Evolutionary conservation across 306 rosid genomes (phyloP).

Genomic region (Potentilla sterilis): DNA sequence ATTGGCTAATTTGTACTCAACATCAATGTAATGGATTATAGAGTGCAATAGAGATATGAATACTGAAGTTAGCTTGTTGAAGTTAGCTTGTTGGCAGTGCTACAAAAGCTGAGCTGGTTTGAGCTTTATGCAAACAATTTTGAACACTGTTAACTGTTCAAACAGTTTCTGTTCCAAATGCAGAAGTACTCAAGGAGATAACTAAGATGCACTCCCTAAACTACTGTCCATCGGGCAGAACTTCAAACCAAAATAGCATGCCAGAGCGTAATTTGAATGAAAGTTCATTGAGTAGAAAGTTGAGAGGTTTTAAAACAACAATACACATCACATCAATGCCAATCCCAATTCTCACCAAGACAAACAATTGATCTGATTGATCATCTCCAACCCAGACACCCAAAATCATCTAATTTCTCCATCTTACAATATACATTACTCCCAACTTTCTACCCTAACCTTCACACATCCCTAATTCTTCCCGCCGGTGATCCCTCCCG

Average conservation of each 20-base stretch:
- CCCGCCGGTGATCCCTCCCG: slow-evolving; percentile 38
- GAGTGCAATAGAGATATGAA: too few species aligned
- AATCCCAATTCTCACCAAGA: slow-evolving; percentile 5
- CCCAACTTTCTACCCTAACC: slow-evolving; percentile 17
- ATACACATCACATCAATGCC: slow-evolving; percentile 2
- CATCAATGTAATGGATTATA: too few species aligned
- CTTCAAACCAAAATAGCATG: not conserved
- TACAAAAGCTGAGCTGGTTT: too few species aligned
- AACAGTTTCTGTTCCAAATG: not conserved
- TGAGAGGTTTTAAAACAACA: not conserved
- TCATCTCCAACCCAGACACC: slow-evolving; percentile 1
- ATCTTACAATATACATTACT: slow-evolving; percentile 4
- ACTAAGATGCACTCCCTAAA: not conserved
- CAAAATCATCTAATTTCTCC: slow-evolving; percentile 14
- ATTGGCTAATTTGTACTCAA: too few species aligned
- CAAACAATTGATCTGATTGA: not conserved
- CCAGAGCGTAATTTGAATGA: not conserved
- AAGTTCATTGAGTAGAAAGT: not conserved
- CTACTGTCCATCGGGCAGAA: not conserved
- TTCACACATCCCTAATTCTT: slow-evolving; percentile 29
- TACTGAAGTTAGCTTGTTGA: too few species aligned
- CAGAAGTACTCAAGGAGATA: not conserved
- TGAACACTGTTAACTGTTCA: too few species aligned
- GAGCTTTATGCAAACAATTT: too few species aligned
- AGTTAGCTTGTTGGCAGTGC: too few species aligned